A percentile compares a stretch with the other conserved stretches of the same genome.
phyloP scores from a whole-genome alignment of 1,139 yeast genomes.

The Hanseniaspora sp. region DNA sequence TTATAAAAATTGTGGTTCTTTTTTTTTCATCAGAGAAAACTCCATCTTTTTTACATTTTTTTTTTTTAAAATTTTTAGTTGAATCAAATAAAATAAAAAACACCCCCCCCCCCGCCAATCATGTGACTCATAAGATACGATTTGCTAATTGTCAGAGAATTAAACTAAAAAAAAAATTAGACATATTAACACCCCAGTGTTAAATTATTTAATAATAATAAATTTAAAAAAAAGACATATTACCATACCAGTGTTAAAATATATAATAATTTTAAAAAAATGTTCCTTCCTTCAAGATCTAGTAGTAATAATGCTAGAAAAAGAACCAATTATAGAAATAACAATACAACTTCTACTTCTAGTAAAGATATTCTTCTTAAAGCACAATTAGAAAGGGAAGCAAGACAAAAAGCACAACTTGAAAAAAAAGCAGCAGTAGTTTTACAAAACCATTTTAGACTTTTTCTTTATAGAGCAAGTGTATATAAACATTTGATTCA shows the following conservation, averaged over 20 bases:
- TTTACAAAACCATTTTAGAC: neutral
- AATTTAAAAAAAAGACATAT: no score
- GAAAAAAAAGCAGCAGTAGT: neutral
- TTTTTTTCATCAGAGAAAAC: no score
- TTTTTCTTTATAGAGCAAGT: neutral
- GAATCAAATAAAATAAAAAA: no score
- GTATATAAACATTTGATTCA: neutral
- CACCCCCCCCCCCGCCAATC: no score
- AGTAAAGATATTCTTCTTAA: conserved; percentile 3
- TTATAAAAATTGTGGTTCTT: no score
- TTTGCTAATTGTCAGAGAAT: no score
- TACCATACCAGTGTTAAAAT: neutral
- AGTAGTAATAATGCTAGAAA: neutral
- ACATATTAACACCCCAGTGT: neutral
- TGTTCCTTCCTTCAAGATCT: conserved; percentile 3
- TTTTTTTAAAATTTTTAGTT: no score
- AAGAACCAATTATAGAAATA: neutral
- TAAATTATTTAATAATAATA: neutral
- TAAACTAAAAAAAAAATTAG: no score
- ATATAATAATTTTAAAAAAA: neutral
- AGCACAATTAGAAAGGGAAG: conserved; percentile 9
- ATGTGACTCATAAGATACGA: no score
- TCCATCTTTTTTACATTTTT: no score
- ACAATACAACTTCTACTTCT: neutral
- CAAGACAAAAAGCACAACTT: neutral